phyloP scores from a whole-genome alignment of 1,139 yeast species.

The Geotrichum aggregatum region DNA sequence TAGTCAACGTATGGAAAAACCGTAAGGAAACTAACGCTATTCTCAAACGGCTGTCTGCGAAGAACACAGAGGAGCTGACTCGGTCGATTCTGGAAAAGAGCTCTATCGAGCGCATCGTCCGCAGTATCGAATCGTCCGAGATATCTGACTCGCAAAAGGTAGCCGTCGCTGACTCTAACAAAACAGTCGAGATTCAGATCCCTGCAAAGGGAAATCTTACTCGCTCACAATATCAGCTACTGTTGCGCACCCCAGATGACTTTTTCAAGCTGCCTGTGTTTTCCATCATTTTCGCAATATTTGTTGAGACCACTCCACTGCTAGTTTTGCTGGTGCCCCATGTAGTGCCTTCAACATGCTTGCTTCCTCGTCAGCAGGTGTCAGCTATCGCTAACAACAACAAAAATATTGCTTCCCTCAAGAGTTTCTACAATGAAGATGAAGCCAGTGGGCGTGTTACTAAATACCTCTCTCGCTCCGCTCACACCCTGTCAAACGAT shows the following conservation, averaged over 20 bases:
- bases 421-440: constrained; percentile 11
- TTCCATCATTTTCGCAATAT: constrained; percentile 52
- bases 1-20: constrained; percentile 37
- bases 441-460: constrained; percentile 2
- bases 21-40: constrained; percentile 23
- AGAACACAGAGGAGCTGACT: constrained; percentile 27
- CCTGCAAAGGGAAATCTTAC: constrained; percentile 36
- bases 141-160: background rate
- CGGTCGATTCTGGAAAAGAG: constrained; percentile 32
- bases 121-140: background rate
- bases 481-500: constrained; percentile 2
- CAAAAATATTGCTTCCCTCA: constrained; percentile 19
- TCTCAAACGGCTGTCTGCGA: constrained; percentile 12
- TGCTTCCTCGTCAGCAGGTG: constrained; percentile 48
- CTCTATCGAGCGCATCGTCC: constrained; percentile 22
- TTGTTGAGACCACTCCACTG: constrained; percentile 62
- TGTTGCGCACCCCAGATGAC: constrained; percentile 58
- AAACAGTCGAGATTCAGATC: constrained; percentile 6
- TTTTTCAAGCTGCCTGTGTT: constrained; percentile 59
- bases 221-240: constrained; percentile 51
- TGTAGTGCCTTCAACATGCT: constrained; percentile 66
- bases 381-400: constrained; percentile 26
- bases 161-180: background rate
- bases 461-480: constrained; percentile 13
- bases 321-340: constrained; percentile 57